A percentile compares a stretch with the other conserved stretches of the same genome.
Evolutionary conservation across 108 stramenopile genomes (phyloP).

Genomic region (Cylindrotheca closterium): DNA sequence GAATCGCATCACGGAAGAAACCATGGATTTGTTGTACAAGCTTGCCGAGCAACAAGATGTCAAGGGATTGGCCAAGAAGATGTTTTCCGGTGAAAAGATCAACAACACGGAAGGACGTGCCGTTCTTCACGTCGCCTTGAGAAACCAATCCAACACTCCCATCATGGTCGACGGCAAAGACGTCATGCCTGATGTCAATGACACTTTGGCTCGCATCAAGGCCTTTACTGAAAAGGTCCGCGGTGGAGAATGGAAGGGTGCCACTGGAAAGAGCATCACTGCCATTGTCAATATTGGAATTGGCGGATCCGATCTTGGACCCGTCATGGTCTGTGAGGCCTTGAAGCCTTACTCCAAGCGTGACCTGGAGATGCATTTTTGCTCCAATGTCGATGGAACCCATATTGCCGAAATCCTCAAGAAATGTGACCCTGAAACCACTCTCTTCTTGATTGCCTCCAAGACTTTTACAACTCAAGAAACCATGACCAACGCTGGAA

Average conservation of each 20-base stretch:
- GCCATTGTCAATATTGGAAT: slow-evolving; percentile 96
- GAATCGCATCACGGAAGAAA: slow-evolving; percentile 88
- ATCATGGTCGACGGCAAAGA: slow-evolving; percentile 87
- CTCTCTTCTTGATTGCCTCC: slow-evolving; percentile 90
- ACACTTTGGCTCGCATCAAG: slow-evolving; percentile 81
- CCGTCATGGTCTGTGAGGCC: slow-evolving; percentile 96
- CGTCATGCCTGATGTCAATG: slow-evolving; percentile 91
- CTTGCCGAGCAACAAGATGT: slow-evolving; percentile 82
- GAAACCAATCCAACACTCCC: slow-evolving; percentile 78
- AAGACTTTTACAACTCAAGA: slow-evolving; percentile 99
- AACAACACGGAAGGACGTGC: slow-evolving; percentile 82
- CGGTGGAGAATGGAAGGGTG: slow-evolving; percentile 83
- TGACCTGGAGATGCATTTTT: slow-evolving; percentile 88
- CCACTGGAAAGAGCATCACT: slow-evolving; percentile 90
- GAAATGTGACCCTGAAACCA: slow-evolving; percentile 84
- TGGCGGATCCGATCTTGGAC: slow-evolving; percentile 94
- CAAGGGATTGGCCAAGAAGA: slow-evolving; percentile 74
- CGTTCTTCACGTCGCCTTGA: slow-evolving; percentile 77
- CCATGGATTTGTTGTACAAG: slow-evolving; percentile 83
- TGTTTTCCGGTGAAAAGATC: slow-evolving; percentile 91
- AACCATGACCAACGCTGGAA: slow-evolving; percentile 98
- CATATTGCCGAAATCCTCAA: slow-evolving; percentile 90
- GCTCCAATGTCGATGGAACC: slow-evolving; percentile 97
- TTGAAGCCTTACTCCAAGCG: slow-evolving; percentile 86
- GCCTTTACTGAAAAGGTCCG: slow-evolving; percentile 87